A percentile compares a stretch with the other conserved stretches of the same genome.
Conservation (phyloP, 371 early-diverging fungal species). For the Rhizomucor miehei region DNA sequence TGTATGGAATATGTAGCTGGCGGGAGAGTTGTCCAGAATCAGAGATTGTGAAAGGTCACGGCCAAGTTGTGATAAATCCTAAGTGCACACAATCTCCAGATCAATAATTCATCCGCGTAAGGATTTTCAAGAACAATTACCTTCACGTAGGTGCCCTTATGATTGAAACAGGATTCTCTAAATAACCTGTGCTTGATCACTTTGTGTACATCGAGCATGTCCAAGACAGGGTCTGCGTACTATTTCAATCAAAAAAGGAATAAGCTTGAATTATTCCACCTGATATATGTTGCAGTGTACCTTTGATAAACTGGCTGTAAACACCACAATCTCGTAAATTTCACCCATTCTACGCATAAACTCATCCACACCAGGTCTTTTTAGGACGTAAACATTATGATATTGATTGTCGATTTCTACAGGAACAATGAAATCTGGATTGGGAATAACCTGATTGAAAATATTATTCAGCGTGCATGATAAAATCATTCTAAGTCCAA, state of each 20-base stretch:
- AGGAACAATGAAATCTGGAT: constrained; percentile 85
- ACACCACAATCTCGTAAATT: constrained; percentile 92
- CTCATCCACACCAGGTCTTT: constrained; percentile 94
- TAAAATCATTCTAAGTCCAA: neutral
- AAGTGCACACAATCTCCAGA: constrained; percentile 4
- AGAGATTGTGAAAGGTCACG: constrained; percentile 76
- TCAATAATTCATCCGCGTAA: neutral
- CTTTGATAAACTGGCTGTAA: constrained; percentile 94
- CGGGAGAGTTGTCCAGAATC: constrained; percentile 91
- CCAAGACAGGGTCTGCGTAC: constrained; percentile 97
- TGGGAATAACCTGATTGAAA: constrained; percentile 65
- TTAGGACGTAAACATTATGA: constrained; percentile 94
- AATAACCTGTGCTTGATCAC: constrained; percentile 91
- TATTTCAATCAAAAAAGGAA: constrained; percentile 29
- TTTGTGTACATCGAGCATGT: constrained; percentile 82
- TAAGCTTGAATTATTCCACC: neutral
- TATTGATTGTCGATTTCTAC: constrained; percentile 89
- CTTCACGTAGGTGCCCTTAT: constrained; percentile 96
- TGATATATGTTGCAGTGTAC: constrained; percentile 34
- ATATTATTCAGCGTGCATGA: no score
- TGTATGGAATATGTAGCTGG: constrained; percentile 92
- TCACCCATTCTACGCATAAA: constrained; percentile 87
- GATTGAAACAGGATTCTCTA: constrained; percentile 92
- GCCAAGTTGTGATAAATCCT: constrained; percentile 82
- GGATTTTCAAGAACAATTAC: constrained; percentile 35